Evolutionary conservation across 2,329 filamentous ascomycete species (phyloP), one percentile per base, ranked within the genome.

Genomic region (Fonsecaea nubica): DNA sequence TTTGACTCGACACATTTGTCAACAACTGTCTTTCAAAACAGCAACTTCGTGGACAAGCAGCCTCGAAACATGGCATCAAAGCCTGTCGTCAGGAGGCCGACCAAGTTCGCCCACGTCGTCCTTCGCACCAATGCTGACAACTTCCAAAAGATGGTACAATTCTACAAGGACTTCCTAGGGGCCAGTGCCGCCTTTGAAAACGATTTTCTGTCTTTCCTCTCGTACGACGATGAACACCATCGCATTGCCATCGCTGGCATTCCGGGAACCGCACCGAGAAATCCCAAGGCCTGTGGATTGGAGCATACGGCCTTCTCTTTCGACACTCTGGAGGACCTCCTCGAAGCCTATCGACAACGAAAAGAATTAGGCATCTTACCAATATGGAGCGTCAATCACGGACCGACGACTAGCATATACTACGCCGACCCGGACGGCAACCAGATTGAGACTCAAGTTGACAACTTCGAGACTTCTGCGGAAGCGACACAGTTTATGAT

Each of bases 341-440:
- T 76, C 4, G 58, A 71, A 1, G 74, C 78, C 3, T 83, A 82
- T 69, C 66, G 67, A 40, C 75, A 80, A 67, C 9, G 72, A 32
- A 58, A 61, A 52, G 21, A 9, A 5, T 10, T 25, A 5, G 61
- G 61, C 12, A 63, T 63, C 32, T 2, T 38, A n/a, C 83, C 83
- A 0, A 36, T 75, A 3, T 82, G 80, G 80, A 77, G 73, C 64
- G 75, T 82, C 35, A 82, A 85, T 70, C 83, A 85, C 70, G 82
- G 83, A 3, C 76, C 77, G 1, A 84, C 79, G 1, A 81, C 76
- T 0, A 79, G 77, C 69, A 79, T 84, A 38, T 84, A 85, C 72
- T 84, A 84, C 70, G 63, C 68, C 8, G 83, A 85, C 71, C 82
- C 82, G 6, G 82, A 85, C 70, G 80, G 81, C 15, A 84, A 84